Conservation (phyloP, 139 green algal species). For the Tetratostichococcus sp. region DNA sequence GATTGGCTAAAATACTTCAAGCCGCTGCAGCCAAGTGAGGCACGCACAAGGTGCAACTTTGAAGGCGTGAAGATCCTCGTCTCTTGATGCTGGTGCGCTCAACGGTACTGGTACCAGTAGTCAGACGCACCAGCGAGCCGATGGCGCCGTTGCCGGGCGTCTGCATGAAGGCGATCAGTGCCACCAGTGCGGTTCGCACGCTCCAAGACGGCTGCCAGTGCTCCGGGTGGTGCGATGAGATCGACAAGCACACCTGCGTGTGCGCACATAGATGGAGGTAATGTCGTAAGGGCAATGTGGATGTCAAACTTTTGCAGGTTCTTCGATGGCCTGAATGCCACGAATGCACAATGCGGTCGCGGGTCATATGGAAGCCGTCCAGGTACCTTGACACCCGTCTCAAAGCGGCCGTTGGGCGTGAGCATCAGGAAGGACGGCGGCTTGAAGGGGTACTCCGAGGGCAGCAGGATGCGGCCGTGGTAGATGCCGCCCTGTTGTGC, state of each 20-base stretch:
- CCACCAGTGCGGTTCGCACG: conserved; percentile 88
- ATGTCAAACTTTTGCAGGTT: too few species aligned
- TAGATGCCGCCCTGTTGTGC: conserved; percentile 90
- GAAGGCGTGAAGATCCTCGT: too few species aligned
- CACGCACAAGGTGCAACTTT: too few species aligned
- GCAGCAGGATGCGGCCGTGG: conserved; percentile 94
- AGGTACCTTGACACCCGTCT: conserved; percentile 61
- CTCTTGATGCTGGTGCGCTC: too few species aligned
- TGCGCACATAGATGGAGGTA: too few species aligned
- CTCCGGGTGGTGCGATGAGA: conserved; percentile 95
- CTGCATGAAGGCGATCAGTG: conserved; percentile 93
- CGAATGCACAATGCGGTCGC: not conserved
- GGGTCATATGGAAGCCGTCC: too few species aligned
- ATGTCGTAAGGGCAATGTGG: too few species aligned
- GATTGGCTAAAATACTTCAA: too few species aligned
- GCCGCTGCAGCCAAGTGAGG: too few species aligned
- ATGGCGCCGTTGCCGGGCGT: conserved; percentile 86
- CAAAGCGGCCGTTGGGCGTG: conserved; percentile 89
- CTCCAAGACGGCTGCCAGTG: conserved; percentile 98
- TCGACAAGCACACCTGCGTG: conserved; percentile 93
- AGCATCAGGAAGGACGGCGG: conserved; percentile 94
- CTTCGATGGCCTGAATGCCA: too few species aligned
- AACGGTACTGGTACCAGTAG: too few species aligned
- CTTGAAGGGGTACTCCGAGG: conserved; percentile 97
- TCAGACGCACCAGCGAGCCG: conserved; percentile 79